Evolutionary conservation across 177 flowering plant species (phyloP), one percentile per base, ranked within the genome.

Genomic region (Vitis hybrid): DNA sequence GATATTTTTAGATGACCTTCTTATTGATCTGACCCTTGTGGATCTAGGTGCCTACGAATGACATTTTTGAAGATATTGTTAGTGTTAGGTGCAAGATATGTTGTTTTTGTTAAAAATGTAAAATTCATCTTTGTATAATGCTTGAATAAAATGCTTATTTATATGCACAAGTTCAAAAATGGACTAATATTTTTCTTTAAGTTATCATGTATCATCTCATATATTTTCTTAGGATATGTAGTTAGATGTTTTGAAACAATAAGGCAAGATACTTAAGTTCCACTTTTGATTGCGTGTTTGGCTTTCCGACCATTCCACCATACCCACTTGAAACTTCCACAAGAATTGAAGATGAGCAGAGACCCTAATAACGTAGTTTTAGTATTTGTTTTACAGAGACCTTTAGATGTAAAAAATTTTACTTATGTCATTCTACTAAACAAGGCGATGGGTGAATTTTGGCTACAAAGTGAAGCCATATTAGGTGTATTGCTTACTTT

Each of bases 181-280:
- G 91, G 89, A 66, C 84, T 76, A 51, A 22, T 29, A 4, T 86
- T 93, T 78, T 89, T 92, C 84, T 92, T 92, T 64, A 92, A 63
- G 72, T 75, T 78, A 74, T 92, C 97, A 65, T 93, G 88, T 67
- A 90, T 89, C 86, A 85, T 84, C 56, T 93, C 97, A 80, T 89
- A 90, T 69, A 89, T 81, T 76, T 87, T 92, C 78, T 92, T 93
- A 19, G 90, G 89, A 74, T 78, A 90, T 51, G 97, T 94, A 13
- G 97, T 84, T 55, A 91, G 70, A 33, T 91, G 97, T 62, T 92
- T 81, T 92, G 87, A 69, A 92, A 92, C 52, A 92, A 70, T n/a
- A 92, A 76, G 22, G 93, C 95, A 45, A 91, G 97, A 76, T 92
- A 92, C 72, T 87, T 92, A 18, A 92, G 90, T 72, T 90, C 93